Evolutionary conservation across 768 basidiomycete genomes (phyloP), one percentile per base, ranked within the genome.

Genomic region (Suillus tomentosus): DNA sequence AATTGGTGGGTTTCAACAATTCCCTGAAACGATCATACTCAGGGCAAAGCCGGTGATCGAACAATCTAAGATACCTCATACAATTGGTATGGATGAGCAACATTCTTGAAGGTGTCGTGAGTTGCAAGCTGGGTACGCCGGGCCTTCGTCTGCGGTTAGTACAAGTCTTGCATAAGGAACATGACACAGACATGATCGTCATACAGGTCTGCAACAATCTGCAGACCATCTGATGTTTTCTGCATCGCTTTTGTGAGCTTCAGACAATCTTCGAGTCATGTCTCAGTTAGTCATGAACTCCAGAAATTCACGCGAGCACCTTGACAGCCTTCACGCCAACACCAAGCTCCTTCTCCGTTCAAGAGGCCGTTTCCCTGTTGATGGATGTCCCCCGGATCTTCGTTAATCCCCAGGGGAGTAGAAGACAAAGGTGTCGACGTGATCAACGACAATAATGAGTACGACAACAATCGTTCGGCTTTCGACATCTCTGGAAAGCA

Each of bases 281-380:
- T 60, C 51, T 39, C 37, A 55, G 39, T 47, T 40, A 43, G 39
- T 50, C 53, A 34, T 42, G 17, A 27, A 59, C 19, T 22, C 40
- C 22, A 22, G 31, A 54, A n/a, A 8, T 40, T 43, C 40, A 15
- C 17, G 22, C 24, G 17, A 42, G 48, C 68, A 91, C 91, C 87
- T 72, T 82, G 75, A 72, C 93, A 94, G 3, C 81, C 82, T 61
- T 95, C 91, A 31, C 87, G 82, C 92, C 93, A 96, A 73, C 92
- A 94, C 91, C 94, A 92, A 3, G 91, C 92, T 1, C 91, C 89
- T 31, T 91, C 84, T 10, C 80, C 79, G 66, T 94, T 94, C 61
- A 87, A 69, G 58, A 89, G 70, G 0, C 90, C 89, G 63, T 81
- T 85, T n/a, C 73, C 72, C 62, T 81, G 81, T 43, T 74, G 68